These are phyloP conservation scores for Paraphaeosphaeria sporulosa DNA, from an alignment of 2,329 filamentous ascomycete species.

Conservation along the genomic window DNA sequence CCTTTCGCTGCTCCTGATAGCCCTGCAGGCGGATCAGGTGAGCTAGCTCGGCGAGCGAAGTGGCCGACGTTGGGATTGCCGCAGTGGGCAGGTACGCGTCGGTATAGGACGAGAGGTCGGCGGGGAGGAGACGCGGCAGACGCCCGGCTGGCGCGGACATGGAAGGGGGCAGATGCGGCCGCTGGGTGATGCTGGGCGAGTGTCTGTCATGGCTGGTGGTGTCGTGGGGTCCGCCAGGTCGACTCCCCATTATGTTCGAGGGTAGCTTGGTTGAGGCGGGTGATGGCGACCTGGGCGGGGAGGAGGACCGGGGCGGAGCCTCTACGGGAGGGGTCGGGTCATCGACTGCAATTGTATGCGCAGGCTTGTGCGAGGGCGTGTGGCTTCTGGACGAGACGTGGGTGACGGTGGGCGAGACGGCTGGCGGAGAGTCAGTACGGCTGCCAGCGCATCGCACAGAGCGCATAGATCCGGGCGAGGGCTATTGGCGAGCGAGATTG, in stretches of 20 bases:
- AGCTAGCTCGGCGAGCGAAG: slow-evolving; percentile 78
- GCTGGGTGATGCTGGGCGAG: slow-evolving; percentile 22
- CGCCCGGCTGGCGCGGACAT: slow-evolving; percentile 56
- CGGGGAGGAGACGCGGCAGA: slow-evolving; percentile 65
- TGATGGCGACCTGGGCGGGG: slow-evolving; percentile 59
- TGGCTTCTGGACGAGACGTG: slow-evolving; percentile 63
- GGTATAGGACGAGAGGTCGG: slow-evolving; percentile 71
- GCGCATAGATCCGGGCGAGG: slow-evolving; percentile 39
- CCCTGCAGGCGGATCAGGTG: slow-evolving; percentile 79
- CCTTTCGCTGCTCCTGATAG: slow-evolving; percentile 82
- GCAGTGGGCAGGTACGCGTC: slow-evolving; percentile 66
- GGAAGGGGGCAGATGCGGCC: slow-evolving; percentile 50
- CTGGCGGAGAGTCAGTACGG: slow-evolving; percentile 47
- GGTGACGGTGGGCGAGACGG: slow-evolving; percentile 61
- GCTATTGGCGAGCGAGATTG: slow-evolving; percentile 33
- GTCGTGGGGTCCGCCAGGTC: slow-evolving; percentile 42
- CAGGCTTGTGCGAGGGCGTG: slow-evolving; percentile 55
- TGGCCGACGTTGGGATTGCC: slow-evolving; percentile 66
- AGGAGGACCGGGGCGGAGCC: slow-evolving; percentile 63
- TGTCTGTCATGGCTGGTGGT: slow-evolving; percentile 28
- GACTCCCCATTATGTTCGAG: slow-evolving; percentile 48
- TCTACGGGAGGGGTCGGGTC: slow-evolving; percentile 59
- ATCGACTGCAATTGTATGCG: slow-evolving; percentile 55
- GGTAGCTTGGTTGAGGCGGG: slow-evolving; percentile 34
- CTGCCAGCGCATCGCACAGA: slow-evolving; percentile 46